phyloP scores from a whole-genome alignment of 1,284 basidiomycete genomes.

The Puccinia horiana region DNA sequence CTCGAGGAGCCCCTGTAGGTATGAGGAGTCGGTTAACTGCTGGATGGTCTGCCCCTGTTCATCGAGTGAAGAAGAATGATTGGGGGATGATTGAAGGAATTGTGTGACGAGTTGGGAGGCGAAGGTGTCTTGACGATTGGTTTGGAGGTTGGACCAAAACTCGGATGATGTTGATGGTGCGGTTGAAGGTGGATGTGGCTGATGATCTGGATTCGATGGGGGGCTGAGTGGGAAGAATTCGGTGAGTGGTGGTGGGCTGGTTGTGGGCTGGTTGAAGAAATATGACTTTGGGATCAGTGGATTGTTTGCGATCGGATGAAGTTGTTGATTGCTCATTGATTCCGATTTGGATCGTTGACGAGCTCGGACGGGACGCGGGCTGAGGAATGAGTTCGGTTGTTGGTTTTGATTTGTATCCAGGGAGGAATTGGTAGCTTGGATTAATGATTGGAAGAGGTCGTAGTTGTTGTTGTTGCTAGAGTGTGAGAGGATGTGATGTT shows the following conservation, averaged over 20 bases:
- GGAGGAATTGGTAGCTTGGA: not conserved
- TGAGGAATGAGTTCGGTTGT: conserved; percentile 22
- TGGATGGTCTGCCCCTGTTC: not conserved
- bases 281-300: not conserved
- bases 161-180: not conserved
- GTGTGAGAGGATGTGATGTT: not conserved
- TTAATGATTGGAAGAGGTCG: not conserved
- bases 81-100: not conserved
- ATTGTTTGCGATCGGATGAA: not conserved
- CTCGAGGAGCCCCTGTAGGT: not conserved
- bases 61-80: not conserved
- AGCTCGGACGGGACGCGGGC: conserved; percentile 1
- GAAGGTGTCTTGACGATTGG: not conserved
- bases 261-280: not conserved
- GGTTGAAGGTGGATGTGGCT: not conserved
- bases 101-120: not conserved
- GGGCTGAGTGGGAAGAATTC: conserved; percentile 11
- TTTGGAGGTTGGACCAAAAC: conserved; percentile 12
- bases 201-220: not conserved
- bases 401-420: not conserved
- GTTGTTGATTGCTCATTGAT: conserved; percentile 21
- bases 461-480: not conserved
- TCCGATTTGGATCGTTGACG: conserved; percentile 44
- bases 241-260: conserved; percentile 10
- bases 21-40: not conserved